Evolutionary conservation across 495 filamentous ascomycete genomes (phyloP), one percentile per base, ranked within the genome.

Genomic region (Venustampulla echinocandica): DNA sequence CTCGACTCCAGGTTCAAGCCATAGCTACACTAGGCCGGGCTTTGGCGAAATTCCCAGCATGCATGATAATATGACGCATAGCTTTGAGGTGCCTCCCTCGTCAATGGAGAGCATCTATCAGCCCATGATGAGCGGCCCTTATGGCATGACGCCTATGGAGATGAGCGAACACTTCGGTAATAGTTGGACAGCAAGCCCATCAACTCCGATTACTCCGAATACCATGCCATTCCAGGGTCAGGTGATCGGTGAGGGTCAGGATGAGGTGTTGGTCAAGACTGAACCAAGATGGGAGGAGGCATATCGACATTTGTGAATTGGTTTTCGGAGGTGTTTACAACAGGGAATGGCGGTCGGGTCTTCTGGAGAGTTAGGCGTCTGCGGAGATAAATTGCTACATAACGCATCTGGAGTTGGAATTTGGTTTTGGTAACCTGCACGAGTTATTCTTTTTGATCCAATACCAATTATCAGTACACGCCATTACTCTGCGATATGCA

Each of bases 271-370:
- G 14, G 55, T 58, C 2, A 58, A 58, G 52, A 55, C 25, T 5
- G 55, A 58, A 39, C 38, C 45, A 10, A 49, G 49, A 14, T 58
- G 55, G 55, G 55, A 54, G 23, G 47, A 54, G 13, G 45, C 25
- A 3, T 52, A 52, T 50, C 33, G 36, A 6, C 42, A 42, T 40
- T 2, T 18, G 25, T 40, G 37, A 23, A 30, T 30, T n/a, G 7
- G 27, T 7, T 30, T 30, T 30, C 27, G 27, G n/a, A n/a, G 27
- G 27, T 30, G 27, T 30, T 30, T 30, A 30, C n/a, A n/a, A n/a
- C n/a, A n/a, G n/a, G n/a, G n/a, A n/a, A n/a, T n/a, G n/a, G n/a
- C n/a, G n/a, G n/a, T n/a, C n/a, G n/a, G n/a, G n/a, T n/a, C n/a
- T n/a, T n/a, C n/a, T n/a, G n/a, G n/a, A n/a, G n/a, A n/a, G n/a